phyloP scores from a whole-genome alignment of 345 rosid genomes.

The Geranium brycei region DNA sequence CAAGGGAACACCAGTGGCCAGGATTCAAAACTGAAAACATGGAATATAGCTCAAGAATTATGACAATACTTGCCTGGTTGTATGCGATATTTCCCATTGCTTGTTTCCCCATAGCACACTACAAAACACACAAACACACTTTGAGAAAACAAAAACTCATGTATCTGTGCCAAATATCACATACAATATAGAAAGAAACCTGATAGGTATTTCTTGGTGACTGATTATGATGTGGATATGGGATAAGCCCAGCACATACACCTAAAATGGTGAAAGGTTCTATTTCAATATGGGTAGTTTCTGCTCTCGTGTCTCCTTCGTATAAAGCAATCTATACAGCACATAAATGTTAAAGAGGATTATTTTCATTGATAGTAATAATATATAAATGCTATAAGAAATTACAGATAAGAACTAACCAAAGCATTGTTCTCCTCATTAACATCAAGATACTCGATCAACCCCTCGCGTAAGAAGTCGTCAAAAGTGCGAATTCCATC shows the following conservation, averaged over 20 bases:
- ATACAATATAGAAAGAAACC: constrained; percentile 31
- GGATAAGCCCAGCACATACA: constrained; percentile 88
- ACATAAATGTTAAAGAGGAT: constrained; percentile 8
- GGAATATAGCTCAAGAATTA: not conserved
- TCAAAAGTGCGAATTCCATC: constrained; percentile 84
- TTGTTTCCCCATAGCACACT: constrained; percentile 99
- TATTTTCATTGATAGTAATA: constrained; percentile 6
- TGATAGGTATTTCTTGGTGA: constrained; percentile 96
- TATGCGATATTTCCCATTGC: constrained; percentile 96
- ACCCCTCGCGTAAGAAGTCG: constrained; percentile 76
- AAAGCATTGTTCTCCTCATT: constrained; percentile 94
- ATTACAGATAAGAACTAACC: constrained; percentile 31
- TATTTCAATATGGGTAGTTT: constrained; percentile 86
- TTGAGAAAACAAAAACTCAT: constrained; percentile 1
- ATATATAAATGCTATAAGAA: too few species aligned
- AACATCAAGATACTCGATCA: constrained; percentile 91
- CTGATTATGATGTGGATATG: constrained; percentile 96
- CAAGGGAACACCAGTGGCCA: too few species aligned
- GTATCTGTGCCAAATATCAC: constrained; percentile 7
- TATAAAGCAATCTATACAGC: constrained; percentile 70
- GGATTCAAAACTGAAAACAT: too few species aligned
- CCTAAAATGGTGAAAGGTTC: constrained; percentile 96
- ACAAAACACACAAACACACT: constrained; percentile 8
- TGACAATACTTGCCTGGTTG: constrained; percentile 56
- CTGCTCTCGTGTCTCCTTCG: constrained; percentile 59